These are phyloP conservation scores for Withania somnifera DNA, from an alignment of 305 asterid species.

Conservation along the genomic window DNA sequence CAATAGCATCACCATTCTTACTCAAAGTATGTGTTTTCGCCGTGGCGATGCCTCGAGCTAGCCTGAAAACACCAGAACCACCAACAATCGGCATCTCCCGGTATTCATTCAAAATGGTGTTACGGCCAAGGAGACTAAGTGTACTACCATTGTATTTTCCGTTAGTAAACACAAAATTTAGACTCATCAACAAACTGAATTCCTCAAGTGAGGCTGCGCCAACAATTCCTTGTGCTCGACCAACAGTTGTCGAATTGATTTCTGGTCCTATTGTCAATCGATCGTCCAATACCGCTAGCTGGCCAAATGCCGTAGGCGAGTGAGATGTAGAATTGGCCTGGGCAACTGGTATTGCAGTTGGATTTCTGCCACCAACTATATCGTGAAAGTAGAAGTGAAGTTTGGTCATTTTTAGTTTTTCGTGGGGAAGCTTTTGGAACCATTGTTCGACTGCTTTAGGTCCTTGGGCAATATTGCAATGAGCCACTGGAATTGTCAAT, in stretches of 20 bases:
- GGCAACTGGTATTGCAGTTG: neutral
- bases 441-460: neutral
- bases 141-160: constrained; percentile 13
- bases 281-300: neutral
- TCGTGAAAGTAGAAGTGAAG: neutral
- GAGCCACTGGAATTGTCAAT: neutral
- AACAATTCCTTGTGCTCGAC: constrained; percentile 1
- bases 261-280: constrained; percentile 2
- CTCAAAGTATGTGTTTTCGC: neutral
- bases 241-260: neutral
- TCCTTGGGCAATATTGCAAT: neutral
- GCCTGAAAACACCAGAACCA: constrained; percentile 3
- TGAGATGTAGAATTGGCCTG: neutral
- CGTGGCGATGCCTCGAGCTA: constrained; percentile 6
- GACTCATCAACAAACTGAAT: neutral
- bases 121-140: constrained; percentile 8
- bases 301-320: neutral
- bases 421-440: neutral
- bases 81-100: constrained; percentile 12
- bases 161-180: neutral
- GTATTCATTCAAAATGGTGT: constrained; percentile 1
- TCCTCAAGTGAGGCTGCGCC: neutral
- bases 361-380: neutral
- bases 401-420: neutral
- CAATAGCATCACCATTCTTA: constrained; percentile 1